These are phyloP conservation scores for Gastrodia elata DNA, from an alignment of 106 monocot genomes.

Conservation along the genomic window DNA sequence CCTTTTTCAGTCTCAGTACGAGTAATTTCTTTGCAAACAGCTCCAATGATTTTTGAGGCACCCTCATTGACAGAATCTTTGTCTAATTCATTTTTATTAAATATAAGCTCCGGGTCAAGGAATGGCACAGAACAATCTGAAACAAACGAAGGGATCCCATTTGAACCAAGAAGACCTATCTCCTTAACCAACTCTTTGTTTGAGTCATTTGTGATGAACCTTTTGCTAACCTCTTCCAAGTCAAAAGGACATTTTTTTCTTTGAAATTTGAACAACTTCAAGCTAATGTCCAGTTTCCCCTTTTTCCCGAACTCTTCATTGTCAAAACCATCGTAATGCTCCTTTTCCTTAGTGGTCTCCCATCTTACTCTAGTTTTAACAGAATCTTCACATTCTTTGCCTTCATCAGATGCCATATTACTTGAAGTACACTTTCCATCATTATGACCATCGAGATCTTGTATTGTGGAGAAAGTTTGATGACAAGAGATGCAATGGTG, in stretches of 20 bases:
- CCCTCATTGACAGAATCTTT: conserved; percentile 3
- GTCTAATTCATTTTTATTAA: conserved; percentile 12
- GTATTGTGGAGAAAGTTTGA: conserved; percentile 41
- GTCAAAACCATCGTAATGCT: conserved; percentile 23
- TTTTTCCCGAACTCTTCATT: conserved; percentile 15
- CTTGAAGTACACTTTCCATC: conserved; percentile 44
- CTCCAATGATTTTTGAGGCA: not conserved
- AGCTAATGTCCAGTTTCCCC: conserved; percentile 27
- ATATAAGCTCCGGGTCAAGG: conserved; percentile 26
- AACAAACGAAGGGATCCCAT: conserved; percentile 59
- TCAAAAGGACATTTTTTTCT: conserved; percentile 63
- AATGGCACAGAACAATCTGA: conserved; percentile 9
- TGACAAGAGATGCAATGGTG: conserved; percentile 82
- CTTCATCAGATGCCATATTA: conserved; percentile 31
- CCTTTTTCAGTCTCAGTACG: conserved; percentile 2
- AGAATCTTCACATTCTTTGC: conserved; percentile 34
- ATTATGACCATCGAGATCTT: conserved; percentile 56
- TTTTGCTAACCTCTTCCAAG: conserved; percentile 53
- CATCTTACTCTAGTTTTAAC: conserved; percentile 32
- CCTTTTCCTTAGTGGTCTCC: conserved; percentile 36
- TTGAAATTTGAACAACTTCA: conserved; percentile 21
- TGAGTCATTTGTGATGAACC: conserved; percentile 52
- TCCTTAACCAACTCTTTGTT: conserved; percentile 76
- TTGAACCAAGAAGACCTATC: conserved; percentile 79
- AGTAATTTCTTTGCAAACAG: not conserved